Evolutionary conservation across 768 basidiomycete species (phyloP), one percentile per base, ranked within the genome.

Genomic region (Lactarius trivialis): DNA sequence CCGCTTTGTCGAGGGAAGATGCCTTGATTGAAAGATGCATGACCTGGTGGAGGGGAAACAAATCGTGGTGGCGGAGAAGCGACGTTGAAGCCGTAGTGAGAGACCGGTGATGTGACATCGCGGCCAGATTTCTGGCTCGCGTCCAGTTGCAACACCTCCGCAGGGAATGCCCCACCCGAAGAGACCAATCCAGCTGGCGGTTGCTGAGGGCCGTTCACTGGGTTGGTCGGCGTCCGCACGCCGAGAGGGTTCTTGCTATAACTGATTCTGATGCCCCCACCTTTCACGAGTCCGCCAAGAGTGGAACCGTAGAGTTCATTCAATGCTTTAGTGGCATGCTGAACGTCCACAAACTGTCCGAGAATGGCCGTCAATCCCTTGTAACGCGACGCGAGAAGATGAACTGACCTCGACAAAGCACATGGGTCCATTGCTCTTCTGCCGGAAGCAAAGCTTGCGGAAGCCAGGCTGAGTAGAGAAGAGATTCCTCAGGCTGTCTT

Each of bases 161-260:
- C 7, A 55, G 64, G 51, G 66, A 66, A 68, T 17, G 33, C 36
- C 14, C 53, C 32, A 57, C 64, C 63, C 41, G 65, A 37, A 45
- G 60, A 28, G 55, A 61, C 33, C 51, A 63, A 33, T 24, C 60
- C 37, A 53, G 56, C 56, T 59, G 68, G 54, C 65, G 54, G 71
- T 54, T 72, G 71, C 53, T 70, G 72, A 60, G 70, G 41, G 54
- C 68, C 65, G 41, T 58, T 65, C 32, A 64, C 62, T 8, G 63
- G 65, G 52, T 83, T 85, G 15, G 86, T 89, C 12, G 89, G 86
- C 8, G 89, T 90, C 53, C 90, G 86, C 55, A 92, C 89, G 51
- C 95, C 95, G n/a, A 98, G 81, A 7, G 95, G 94, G 72, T 98
- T 97, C 82, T 97, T 98, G 76, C 93, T 96, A 75, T 96, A 99